phyloP scores from a whole-genome alignment of 2,329 filamentous ascomycete genomes.

The Cercospora sp. region DNA sequence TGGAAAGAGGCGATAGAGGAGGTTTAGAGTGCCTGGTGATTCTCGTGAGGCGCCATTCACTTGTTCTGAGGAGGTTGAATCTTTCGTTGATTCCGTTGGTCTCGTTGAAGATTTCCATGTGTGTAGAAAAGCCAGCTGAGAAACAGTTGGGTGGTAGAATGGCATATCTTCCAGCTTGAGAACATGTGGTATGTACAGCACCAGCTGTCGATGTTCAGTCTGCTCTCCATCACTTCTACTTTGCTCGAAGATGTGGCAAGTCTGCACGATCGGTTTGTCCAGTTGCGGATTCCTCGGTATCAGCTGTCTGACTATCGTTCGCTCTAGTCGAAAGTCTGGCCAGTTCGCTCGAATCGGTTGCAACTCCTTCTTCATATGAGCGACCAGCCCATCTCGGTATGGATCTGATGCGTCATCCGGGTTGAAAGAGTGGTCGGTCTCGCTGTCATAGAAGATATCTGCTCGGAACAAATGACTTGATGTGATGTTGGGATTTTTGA shows the following conservation, averaged over 20 bases:
- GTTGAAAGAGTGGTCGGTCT: slow-evolving; percentile 41
- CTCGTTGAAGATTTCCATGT: slow-evolving; percentile 51
- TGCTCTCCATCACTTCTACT: slow-evolving; percentile 17
- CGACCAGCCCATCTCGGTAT: slow-evolving; percentile 19
- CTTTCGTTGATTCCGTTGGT: neutral
- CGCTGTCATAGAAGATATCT: slow-evolving; percentile 65
- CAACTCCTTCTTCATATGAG: slow-evolving; percentile 51
- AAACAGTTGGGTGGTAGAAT: slow-evolving; percentile 83
- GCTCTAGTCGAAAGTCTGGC: slow-evolving; percentile 49
- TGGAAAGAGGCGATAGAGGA: slow-evolving; percentile 26
- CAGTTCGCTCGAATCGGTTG: slow-evolving; percentile 25
- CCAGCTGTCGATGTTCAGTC: slow-evolving; percentile 51
- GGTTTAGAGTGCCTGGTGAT: slow-evolving; percentile 10
- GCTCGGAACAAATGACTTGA: slow-evolving; percentile 76
- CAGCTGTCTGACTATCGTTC: slow-evolving; percentile 71
- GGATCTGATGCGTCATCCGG: slow-evolving; percentile 1
- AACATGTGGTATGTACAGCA: slow-evolving; percentile 78
- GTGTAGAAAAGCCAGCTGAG: slow-evolving; percentile 73
- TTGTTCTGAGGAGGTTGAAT: neutral
- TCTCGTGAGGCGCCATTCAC: neutral
- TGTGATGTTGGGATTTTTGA: slow-evolving; percentile 78
- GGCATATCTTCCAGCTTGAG: slow-evolving; percentile 64
- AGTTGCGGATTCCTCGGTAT: slow-evolving; percentile 79
- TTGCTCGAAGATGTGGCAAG: slow-evolving; percentile 66
- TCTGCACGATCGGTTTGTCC: slow-evolving; percentile 76